Evolutionary conservation across 768 basidiomycete genomes (phyloP), one percentile per base, ranked within the genome.

Genomic region (Amanita polypyramis): DNA sequence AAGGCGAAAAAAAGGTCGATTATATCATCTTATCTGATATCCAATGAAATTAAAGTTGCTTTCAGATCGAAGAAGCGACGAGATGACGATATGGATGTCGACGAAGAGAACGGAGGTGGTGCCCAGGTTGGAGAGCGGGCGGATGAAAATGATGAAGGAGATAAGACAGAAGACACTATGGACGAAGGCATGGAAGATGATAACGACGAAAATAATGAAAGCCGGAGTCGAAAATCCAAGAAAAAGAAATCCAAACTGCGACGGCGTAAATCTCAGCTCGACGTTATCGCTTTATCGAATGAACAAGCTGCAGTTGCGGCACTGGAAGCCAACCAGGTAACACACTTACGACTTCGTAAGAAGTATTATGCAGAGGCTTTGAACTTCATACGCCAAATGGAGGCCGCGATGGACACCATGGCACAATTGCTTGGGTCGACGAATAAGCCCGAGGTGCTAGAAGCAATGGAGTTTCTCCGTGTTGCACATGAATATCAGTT

Each of bases 401-500:
- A 77, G 54, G 64, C 60, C 35, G 81, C 86, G 2, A 81, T 89
- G 71, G 79, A 82, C 4, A 75, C 71, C 1, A 73, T 96, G 38
- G 76, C 75, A 44, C 77, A 86, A 55, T 63, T 99, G 4, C 73
- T 98, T 21, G 92, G 90, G 1, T 91, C 87, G 42, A 97, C 75
- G 45, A 85, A 77, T 66, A 91, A 90, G 60, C 69, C 82, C 2
- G 88, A 92, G 57, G 87, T 89, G 0, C 66, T 89, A 45, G 89
- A 90, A 60, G 72, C 82, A 7, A 90, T 92, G 65, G 85, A 95
- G 23, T 98, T 95, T 62, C 97, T 93, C 76, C 74, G 81, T 40
- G 74, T 83, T 5, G 79, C 85, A 0, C 76, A 82, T 55, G 85
- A 84, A 58, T 96, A 94, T 59, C 71, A 88, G 55, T 77, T 98